phyloP scores from a whole-genome alignment of 164 flowering plant species.

The Sextonia rubra region DNA sequence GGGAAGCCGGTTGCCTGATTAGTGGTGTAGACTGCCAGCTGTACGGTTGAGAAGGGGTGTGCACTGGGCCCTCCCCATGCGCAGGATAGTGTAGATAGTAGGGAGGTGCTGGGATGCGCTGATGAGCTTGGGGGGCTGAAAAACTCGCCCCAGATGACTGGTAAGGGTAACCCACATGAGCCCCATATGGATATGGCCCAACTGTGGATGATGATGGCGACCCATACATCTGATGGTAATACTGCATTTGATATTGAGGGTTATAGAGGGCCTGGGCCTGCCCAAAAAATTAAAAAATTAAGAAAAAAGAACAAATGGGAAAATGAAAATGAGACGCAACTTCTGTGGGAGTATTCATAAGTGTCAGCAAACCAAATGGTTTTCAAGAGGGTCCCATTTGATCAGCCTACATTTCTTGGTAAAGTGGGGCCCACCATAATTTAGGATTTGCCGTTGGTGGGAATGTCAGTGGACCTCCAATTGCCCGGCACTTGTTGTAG shows the following conservation, averaged over 20 bases:
- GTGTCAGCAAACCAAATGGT: background rate
- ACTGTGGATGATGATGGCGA: slow-evolving; percentile 37
- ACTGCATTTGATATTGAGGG: slow-evolving; percentile 50
- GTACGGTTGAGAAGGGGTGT: slow-evolving; percentile 23
- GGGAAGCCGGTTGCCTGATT: slow-evolving; percentile 19
- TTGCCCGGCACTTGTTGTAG: too few species aligned
- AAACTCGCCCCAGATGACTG: slow-evolving; percentile 43
- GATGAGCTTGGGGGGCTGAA: slow-evolving; percentile 44
- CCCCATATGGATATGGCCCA: slow-evolving; percentile 45
- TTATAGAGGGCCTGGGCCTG: slow-evolving; percentile 41
- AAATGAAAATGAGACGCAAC: too few species aligned
- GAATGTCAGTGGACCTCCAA: too few species aligned
- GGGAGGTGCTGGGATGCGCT: slow-evolving; percentile 37
- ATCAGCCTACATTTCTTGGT: too few species aligned
- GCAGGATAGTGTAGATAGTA: slow-evolving; percentile 54
- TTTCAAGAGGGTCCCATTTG: background rate
- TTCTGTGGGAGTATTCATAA: background rate
- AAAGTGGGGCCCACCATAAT: background rate
- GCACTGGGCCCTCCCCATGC: slow-evolving; percentile 31
- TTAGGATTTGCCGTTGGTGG: background rate
- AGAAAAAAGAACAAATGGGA: too few species aligned
- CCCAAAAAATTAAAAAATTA: background rate
- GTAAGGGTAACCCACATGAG: slow-evolving; percentile 38
- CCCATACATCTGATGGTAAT: slow-evolving; percentile 17
- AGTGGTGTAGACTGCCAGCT: slow-evolving; percentile 14